Evolutionary conservation across 331 rosid genomes (phyloP).

Genomic region (Telfairia occidentalis): DNA sequence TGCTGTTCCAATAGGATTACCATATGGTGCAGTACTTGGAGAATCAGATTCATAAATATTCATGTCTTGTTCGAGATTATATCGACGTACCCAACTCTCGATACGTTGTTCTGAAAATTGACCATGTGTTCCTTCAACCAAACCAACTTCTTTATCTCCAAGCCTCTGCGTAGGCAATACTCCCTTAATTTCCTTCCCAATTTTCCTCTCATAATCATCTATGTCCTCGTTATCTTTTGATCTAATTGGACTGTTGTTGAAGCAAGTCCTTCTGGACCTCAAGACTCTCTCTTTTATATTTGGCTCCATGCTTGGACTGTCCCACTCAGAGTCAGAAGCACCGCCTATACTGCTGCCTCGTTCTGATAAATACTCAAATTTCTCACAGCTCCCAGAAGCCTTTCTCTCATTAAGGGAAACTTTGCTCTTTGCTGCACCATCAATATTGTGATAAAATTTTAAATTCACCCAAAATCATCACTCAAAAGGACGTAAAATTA

Average conservation of each 20-base stretch:
- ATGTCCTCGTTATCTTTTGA: conserved; percentile 15
- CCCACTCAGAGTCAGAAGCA: conserved; percentile 20
- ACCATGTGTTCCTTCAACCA: conserved; percentile 4
- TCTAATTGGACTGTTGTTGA: conserved; percentile 16
- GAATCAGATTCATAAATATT: conserved; percentile 10
- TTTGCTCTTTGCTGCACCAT: conserved; percentile 26
- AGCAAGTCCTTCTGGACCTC: conserved; percentile 16
- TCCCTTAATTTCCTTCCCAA: conserved; percentile 18
- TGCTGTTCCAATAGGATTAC: conserved; percentile 11
- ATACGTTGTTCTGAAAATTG: conserved; percentile 13
- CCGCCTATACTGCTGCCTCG: conserved; percentile 5
- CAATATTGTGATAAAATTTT: neutral
- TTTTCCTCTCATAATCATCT: conserved; percentile 3
- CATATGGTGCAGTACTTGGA: conserved; percentile 11
- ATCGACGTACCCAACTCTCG: conserved; percentile 18
- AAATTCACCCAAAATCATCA: conserved; percentile 8
- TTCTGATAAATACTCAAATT: conserved; percentile 21
- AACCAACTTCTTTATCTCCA: conserved; percentile 14
- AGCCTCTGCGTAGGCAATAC: conserved; percentile 17
- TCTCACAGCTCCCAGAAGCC: conserved; percentile 14
- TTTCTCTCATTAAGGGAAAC: conserved; percentile 13
- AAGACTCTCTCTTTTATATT: conserved; percentile 19
- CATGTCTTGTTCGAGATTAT: conserved; percentile 12
- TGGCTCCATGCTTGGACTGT: conserved; percentile 17
- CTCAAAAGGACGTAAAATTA: neutral